Base-by-base conservation (phyloP, 1,139 yeast species). In the Yamadazyma dendronema region DNA sequence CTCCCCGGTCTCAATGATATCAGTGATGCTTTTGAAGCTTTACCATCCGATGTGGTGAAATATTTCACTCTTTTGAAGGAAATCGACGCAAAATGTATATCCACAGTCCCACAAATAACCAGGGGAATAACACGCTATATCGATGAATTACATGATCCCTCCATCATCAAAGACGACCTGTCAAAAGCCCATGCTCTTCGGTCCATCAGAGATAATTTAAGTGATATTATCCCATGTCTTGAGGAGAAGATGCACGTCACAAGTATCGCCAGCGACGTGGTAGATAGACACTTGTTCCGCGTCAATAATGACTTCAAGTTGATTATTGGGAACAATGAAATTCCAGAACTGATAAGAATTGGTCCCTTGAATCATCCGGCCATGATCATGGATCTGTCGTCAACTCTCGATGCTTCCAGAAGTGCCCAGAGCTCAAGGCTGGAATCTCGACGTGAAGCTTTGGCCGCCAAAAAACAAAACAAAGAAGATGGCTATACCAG, bases 211-310 rank as follows among this genome's bases (percentile, higher is more conserved):
- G 61, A 65, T 37, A 61, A 69, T 38, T 64, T 82, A 41, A 77
- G 74, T 48, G 96, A 86, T 43, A 72, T 92, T 36, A 81, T 92
- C 67, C 97, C 97, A 0, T 88, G 96, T 48, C 66, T 92, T 42
- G 98, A 92, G 56, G 97, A 92, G 57, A 92, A 92, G 62, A 89
- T 92, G 95, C 97, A 92, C 57, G 97, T 92, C 27, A 94, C 97
- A 3, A 83, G 92, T 2, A 84, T 88, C 27, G 96, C 97, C 19
- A 77, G 87, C 22, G 97, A 90, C 51, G 75, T 84, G 16, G 74
- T 89, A 36, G 67, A 73, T 29, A 79, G 82, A 46, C 87, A 88
- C 53, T 67, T 87, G 48, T 72, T 69, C 37, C 70, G 97, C 34
- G 74, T 92, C 47, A 86, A 90, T 55, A 79, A 84, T 48, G 96